Evolutionary conservation across 2,329 filamentous ascomycete genomes (phyloP).

Genomic region (Diaporthe sp.): DNA sequence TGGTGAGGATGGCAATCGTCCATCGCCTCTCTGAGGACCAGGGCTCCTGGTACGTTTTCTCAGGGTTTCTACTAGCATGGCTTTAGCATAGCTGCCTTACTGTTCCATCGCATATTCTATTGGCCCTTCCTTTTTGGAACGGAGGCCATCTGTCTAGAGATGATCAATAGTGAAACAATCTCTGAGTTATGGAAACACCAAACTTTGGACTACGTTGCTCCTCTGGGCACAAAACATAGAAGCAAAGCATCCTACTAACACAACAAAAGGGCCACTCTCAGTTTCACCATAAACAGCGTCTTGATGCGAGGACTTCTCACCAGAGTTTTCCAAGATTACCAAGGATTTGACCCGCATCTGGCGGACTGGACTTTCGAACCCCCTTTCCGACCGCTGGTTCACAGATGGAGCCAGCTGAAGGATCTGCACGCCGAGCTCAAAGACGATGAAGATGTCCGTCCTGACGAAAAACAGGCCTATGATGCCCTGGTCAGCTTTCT

Average conservation of each 20-base stretch:
- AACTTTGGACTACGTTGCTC: not conserved
- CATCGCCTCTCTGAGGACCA: not conserved
- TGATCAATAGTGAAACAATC: not conserved
- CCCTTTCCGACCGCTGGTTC: not conserved
- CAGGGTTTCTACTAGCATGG: not conserved
- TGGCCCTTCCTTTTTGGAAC: not conserved
- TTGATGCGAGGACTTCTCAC: not conserved
- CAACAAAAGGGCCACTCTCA: not conserved
- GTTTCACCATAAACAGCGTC: slow-evolving; percentile 2
- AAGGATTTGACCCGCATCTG: not conserved
- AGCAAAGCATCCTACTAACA: not conserved
- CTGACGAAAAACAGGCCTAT: not conserved
- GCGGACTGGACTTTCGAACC: not conserved
- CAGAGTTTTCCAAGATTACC: not conserved
- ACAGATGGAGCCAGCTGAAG: not conserved
- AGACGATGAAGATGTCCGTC: not conserved
- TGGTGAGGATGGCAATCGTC: not conserved
- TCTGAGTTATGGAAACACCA: too few species aligned
- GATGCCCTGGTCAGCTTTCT: not conserved
- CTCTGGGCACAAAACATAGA: not conserved
- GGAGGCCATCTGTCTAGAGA: not conserved
- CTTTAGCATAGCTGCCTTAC: not conserved
- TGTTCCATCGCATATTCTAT: not conserved
- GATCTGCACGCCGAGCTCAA: not conserved
- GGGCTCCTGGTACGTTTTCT: not conserved